Evolutionary conservation across 257 asterid species (phyloP).

Genomic region (Solanum chiquidenum): DNA sequence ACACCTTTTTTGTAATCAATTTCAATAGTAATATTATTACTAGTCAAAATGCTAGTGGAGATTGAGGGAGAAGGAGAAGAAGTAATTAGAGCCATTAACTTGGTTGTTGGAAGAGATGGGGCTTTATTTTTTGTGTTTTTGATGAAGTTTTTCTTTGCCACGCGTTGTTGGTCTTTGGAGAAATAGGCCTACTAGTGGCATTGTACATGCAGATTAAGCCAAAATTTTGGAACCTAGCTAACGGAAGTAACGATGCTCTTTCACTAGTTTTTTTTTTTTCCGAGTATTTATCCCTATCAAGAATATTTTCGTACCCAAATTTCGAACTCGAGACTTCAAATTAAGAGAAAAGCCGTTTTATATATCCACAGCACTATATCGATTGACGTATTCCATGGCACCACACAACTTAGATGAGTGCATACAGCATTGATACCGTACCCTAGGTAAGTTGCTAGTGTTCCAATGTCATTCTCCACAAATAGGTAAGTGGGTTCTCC

Average conservation of each 20-base stretch:
- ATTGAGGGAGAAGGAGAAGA: neutral
- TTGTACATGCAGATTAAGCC: neutral
- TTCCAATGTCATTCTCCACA: too few species aligned
- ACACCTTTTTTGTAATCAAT: neutral
- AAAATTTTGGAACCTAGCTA: neutral
- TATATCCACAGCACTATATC: too few species aligned
- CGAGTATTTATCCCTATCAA: too few species aligned
- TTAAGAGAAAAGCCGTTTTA: too few species aligned
- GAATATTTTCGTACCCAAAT: too few species aligned
- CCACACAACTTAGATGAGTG: too few species aligned
- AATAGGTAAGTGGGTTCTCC: too few species aligned
- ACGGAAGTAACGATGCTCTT: neutral
- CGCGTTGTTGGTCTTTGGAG: neutral
- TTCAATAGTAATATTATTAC: neutral
- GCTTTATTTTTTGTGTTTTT: neutral
- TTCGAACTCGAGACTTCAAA: too few species aligned
- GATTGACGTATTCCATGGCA: too few species aligned
- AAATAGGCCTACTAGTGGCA: neutral
- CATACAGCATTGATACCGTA: too few species aligned
- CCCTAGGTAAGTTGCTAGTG: too few species aligned
- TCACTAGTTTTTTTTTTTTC: too few species aligned
- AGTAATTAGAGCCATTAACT: neutral
- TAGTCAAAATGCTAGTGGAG: neutral
- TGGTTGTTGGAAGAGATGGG: neutral
- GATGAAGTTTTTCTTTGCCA: neutral